Evolutionary conservation across 2,329 filamentous ascomycete genomes (phyloP).

Genomic region (Phyllachora maydis): DNA sequence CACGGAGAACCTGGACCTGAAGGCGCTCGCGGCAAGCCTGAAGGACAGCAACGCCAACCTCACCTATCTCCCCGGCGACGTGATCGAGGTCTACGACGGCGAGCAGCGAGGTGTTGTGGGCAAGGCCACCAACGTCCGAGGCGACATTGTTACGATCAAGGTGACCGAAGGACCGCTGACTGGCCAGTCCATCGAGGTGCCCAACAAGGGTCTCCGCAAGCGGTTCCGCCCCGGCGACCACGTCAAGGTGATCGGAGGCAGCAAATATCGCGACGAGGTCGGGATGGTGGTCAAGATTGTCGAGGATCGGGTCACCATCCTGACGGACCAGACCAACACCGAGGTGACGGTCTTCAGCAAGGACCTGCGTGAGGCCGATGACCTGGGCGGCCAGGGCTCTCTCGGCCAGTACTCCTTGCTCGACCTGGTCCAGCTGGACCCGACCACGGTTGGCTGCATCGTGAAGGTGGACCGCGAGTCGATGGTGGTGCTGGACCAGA

Average conservation of each 20-base stretch:
- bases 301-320: conserved; percentile 77
- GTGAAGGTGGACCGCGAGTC: conserved; percentile 93
- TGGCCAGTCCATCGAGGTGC: conserved; percentile 79
- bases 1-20: conserved; percentile 80
- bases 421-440: conserved; percentile 84
- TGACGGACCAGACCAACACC: conserved; percentile 80
- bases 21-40: conserved; percentile 73
- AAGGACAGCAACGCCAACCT: conserved; percentile 68
- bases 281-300: conserved; percentile 92
- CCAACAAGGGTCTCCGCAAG: conserved; percentile 80
- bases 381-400: conserved; percentile 68
- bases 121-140: conserved; percentile 66
- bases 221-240: conserved; percentile 87
- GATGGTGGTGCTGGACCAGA: conserved; percentile 75
- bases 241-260: conserved; percentile 94
- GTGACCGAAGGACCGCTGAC: conserved; percentile 66
- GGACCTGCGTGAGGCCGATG: conserved; percentile 80
- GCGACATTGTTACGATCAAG: conserved; percentile 76
- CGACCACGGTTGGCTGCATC: conserved; percentile 78
- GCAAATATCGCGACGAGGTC: conserved; percentile 83
- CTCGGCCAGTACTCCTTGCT: conserved; percentile 83
- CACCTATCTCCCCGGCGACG: conserved; percentile 77
- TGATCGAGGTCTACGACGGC: conserved; percentile 90
- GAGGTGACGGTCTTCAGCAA: conserved; percentile 98
- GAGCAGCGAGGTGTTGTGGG: conserved; percentile 87